Evolutionary conservation across 345 rosid genomes (phyloP), one percentile per base, ranked within the genome.

Genomic region (Luvunga scandens): DNA sequence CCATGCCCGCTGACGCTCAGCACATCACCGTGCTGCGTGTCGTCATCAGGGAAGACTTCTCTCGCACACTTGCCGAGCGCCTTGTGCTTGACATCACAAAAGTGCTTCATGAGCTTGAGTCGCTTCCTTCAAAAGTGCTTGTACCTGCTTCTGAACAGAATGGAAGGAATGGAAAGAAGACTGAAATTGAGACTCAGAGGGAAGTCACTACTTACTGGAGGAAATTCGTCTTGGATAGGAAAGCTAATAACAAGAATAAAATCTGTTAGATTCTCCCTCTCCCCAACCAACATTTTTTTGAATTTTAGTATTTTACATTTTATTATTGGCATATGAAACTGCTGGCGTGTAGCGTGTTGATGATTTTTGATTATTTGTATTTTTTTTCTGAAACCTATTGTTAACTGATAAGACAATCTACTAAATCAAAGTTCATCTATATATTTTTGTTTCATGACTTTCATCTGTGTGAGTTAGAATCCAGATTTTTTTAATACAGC

Each of bases 21-120:
- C 97, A 95, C 79, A 72, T 95, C 12, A 95, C 99, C 0, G 99
- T 95, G 64, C 87, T 95, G 0, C 97, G 99, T 4, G 98, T 95
- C 6, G 99, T 95, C 24, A 85, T 93, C 0, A 84, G 99, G 57
- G 99, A 95, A 83, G 99, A 93, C 76, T 92, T 95, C 86, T 95
- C 99, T 0, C 88, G 98, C 81, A 88, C 98, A 9, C 86, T 95
- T 2, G 98, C 99, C 0, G 98, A 95, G 87, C 91, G 99, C 38
- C 92, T 92, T 0, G 97, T 93, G 84, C 38, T 57, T 5, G 99
- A 95, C 86, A 85, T 95, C 33, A 73, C 81, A 7, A 95, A 91
- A 86, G 99, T 95, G 73, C 76, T 95, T 31, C 88, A 82, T 34
- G 99, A 95, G 71, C 90, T 95, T 0, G 99, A 95, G 50, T 39